These are phyloP conservation scores for Berberis thunbergii DNA, from an alignment of 164 flowering plant genomes.

Conservation along the genomic window DNA sequence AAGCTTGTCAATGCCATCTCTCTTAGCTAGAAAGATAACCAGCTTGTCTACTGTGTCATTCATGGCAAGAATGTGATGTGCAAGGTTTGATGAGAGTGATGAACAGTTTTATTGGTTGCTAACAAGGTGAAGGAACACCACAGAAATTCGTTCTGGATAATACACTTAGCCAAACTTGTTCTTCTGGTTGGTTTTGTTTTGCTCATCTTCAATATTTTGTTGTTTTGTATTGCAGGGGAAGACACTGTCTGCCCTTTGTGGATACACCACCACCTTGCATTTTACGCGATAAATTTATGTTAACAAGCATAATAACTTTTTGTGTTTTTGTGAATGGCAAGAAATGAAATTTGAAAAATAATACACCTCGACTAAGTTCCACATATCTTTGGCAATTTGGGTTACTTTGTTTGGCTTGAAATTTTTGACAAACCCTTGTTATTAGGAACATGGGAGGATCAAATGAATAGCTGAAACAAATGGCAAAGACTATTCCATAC, in stretches of 20 bases:
- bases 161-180: neutral
- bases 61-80: slow-evolving; percentile 20
- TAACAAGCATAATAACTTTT: no score
- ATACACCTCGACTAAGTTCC: no score
- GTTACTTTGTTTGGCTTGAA: no score
- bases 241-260: neutral
- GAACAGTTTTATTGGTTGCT: neutral
- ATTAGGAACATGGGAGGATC: no score
- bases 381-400: no score
- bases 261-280: slow-evolving; percentile 6
- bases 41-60: slow-evolving; percentile 84
- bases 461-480: no score
- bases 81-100: slow-evolving; percentile 7
- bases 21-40: slow-evolving; percentile 83
- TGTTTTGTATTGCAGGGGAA: neutral
- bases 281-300: neutral
- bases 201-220: neutral
- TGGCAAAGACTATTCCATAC: no score
- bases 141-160: slow-evolving; percentile 21
- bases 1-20: slow-evolving; percentile 97
- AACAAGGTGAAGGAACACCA: slow-evolving; percentile 12
- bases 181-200: slow-evolving; percentile 2
- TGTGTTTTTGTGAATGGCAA: no score
- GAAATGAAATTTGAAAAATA: no score
- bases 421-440: no score